Conservation (phyloP, 2,329 filamentous ascomycete species). For the Fusarium sp. region DNA sequence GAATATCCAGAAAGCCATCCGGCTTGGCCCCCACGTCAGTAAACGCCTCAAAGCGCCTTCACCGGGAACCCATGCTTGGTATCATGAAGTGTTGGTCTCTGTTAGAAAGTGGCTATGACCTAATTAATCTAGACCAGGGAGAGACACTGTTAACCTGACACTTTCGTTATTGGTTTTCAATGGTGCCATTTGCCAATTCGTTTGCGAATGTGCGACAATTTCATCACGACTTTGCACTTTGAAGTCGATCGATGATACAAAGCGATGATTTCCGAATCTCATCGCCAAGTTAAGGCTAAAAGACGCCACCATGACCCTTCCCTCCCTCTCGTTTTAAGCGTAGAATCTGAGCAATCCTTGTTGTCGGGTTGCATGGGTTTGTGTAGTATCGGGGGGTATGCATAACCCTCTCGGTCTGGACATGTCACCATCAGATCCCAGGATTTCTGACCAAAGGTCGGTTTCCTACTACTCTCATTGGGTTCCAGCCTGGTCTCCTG, state of each 20-base stretch:
- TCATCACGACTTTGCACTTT: conserved; percentile 3
- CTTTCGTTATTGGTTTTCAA: conserved; percentile 14
- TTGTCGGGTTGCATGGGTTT: conserved; percentile 24
- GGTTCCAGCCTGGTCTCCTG: conserved; percentile 8
- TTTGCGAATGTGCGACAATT: conserved; percentile 36
- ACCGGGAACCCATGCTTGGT: conserved; percentile 14
- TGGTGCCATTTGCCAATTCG: conserved; percentile 22
- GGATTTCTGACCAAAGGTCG: neutral
- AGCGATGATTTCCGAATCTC: conserved; percentile 22
- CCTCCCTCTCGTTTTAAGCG: neutral
- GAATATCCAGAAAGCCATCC: conserved; percentile 7
- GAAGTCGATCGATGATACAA: neutral
- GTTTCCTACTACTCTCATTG: conserved; percentile 7
- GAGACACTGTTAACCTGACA: neutral
- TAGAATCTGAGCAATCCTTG: conserved; percentile 34
- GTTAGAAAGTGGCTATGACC: neutral
- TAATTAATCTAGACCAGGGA: neutral
- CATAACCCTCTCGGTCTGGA: conserved; percentile 9
- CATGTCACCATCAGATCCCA: neutral
- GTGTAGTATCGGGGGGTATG: conserved; percentile 37
- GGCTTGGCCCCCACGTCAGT: conserved; percentile 28
- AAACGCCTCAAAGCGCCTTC: conserved; percentile 6
- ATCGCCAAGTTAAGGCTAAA: neutral
- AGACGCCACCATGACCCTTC: neutral
- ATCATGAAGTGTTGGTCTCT: conserved; percentile 6